Conservation (phyloP, 1,284 basidiomycete genomes). For the Cystobasidium slooffiae region DNA sequence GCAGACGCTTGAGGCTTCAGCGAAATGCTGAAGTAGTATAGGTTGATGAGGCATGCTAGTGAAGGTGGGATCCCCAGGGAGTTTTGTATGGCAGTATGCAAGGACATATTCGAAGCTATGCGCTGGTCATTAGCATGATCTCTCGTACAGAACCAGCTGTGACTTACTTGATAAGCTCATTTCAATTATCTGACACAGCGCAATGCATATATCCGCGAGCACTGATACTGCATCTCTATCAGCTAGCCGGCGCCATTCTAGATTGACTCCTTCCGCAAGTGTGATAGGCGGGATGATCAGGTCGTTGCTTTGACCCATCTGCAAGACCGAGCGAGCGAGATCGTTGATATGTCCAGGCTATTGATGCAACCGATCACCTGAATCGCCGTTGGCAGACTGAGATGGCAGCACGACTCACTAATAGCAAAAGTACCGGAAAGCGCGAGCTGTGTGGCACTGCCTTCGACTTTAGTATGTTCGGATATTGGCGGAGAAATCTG, state of each 20-base stretch:
- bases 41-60: no score
- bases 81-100: no score
- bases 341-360: no score
- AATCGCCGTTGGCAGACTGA: neutral
- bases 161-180: neutral
- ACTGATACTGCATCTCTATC: neutral
- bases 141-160: no score
- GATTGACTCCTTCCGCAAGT: constrained; percentile 1
- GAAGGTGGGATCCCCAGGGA: no score
- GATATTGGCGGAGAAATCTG: neutral
- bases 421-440: neutral
- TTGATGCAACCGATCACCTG: no score
- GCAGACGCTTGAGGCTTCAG: no score
- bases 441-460: neutral
- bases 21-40: no score
- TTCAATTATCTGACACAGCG: constrained; percentile 15
- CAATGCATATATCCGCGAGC: neutral
- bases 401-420: neutral
- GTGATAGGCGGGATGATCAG: neutral
- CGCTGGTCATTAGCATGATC: no score
- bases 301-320: neutral
- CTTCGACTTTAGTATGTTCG: neutral
- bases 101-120: no score
- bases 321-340: no score
- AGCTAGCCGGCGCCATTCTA: neutral